phyloP scores from a whole-genome alignment of 768 basidiomycete species.

The Solioccasus polychromus region DNA sequence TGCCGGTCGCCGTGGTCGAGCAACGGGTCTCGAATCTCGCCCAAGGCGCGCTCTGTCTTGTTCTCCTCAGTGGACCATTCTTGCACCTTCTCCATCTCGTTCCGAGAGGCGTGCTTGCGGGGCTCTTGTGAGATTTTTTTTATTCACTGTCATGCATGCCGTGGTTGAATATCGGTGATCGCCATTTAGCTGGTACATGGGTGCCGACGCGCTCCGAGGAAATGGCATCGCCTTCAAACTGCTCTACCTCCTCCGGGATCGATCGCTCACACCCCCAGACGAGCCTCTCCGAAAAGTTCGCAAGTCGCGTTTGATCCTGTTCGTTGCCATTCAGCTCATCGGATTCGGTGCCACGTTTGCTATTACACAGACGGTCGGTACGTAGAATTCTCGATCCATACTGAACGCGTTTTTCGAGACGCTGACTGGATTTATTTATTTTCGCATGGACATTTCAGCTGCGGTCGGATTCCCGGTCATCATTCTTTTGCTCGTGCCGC shows the following conservation, averaged over 20 bases:
- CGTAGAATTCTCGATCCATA: slow-evolving; percentile 13
- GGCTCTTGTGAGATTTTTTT: slow-evolving; percentile 64
- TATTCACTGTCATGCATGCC: slow-evolving; percentile 3
- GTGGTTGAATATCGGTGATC: neutral
- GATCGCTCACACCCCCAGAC: slow-evolving; percentile 49
- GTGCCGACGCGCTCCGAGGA: slow-evolving; percentile 70
- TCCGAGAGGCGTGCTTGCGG: slow-evolving; percentile 80
- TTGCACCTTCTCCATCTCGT: slow-evolving; percentile 76
- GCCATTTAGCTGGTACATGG: slow-evolving; percentile 81
- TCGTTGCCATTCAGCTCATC: slow-evolving; percentile 69
- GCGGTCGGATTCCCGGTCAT: slow-evolving; percentile 91
- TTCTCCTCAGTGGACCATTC: slow-evolving; percentile 80
- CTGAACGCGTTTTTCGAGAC: too few relatives aligned
- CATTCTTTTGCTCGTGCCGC: slow-evolving; percentile 78
- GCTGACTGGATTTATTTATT: too few relatives aligned
- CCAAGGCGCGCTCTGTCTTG: slow-evolving; percentile 75
- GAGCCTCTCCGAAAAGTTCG: slow-evolving; percentile 80
- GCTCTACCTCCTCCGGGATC: slow-evolving; percentile 76
- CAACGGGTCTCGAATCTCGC: slow-evolving; percentile 91
- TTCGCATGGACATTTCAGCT: slow-evolving; percentile 38
- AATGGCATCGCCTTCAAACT: slow-evolving; percentile 85
- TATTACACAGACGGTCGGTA: slow-evolving; percentile 86
- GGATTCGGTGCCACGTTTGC: slow-evolving; percentile 89
- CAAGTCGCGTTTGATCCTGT: slow-evolving; percentile 68
- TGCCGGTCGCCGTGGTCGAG: slow-evolving; percentile 78